A percentile compares a stretch with the other conserved stretches of the same genome.
phyloP scores from a whole-genome alignment of 176 grass and related monocot genomes.

The Neostapfia colusana region DNA sequence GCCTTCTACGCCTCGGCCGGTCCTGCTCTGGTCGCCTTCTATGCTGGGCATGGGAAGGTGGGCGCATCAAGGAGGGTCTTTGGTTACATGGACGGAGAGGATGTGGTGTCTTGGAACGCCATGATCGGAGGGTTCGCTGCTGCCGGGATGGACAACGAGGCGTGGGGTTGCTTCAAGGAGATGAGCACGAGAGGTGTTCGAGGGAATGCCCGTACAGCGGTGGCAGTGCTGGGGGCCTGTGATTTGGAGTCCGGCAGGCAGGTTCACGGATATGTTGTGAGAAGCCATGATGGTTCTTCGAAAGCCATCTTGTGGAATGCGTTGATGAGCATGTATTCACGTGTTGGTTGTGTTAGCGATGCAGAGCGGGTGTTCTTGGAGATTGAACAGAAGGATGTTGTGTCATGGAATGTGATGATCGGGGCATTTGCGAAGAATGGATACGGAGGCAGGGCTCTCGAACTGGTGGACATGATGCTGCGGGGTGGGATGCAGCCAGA shows the following conservation, averaged over 20 bases:
- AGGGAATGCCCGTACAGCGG: constrained; percentile 47
- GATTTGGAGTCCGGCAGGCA: constrained; percentile 56
- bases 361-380: constrained; percentile 56
- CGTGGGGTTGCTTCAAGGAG: constrained; percentile 50
- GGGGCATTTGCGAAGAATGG: constrained; percentile 57
- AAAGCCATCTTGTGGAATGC: constrained; percentile 45
- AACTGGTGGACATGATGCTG: constrained; percentile 47
- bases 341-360: constrained; percentile 42
- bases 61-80: constrained; percentile 43
- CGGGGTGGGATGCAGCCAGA: constrained; percentile 38
- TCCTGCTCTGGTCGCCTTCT: constrained; percentile 64
- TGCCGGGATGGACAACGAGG: constrained; percentile 30
- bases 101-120: constrained; percentile 76
- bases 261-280: constrained; percentile 52
- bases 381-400: constrained; percentile 47
- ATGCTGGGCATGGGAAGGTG: constrained; percentile 45
- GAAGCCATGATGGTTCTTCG: not conserved
- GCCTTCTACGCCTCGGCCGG: constrained; percentile 51
- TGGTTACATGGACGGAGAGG: constrained; percentile 39
- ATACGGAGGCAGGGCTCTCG: constrained; percentile 48
- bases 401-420: constrained; percentile 76
- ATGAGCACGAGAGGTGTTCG: constrained; percentile 52
- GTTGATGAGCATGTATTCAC: constrained; percentile 65
- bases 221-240: constrained; percentile 49
- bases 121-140: constrained; percentile 45